phyloP scores from a whole-genome alignment of 2,329 filamentous ascomycete species.

The Elsinoe ampelina region DNA sequence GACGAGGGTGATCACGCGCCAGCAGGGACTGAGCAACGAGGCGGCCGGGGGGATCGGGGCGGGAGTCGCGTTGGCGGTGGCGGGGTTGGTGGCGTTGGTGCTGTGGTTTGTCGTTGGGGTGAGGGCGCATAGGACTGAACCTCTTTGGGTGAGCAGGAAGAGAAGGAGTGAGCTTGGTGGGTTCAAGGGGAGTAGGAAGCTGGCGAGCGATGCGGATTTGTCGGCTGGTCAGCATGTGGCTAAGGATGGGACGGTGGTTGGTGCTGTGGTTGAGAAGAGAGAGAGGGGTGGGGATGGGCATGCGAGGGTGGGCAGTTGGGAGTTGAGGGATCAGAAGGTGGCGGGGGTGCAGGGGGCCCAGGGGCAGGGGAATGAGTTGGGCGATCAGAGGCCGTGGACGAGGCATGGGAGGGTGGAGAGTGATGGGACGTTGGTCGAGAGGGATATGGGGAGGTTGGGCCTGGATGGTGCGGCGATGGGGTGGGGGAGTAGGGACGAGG shows the following conservation, averaged over 20 bases:
- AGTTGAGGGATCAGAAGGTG: slow-evolving; percentile 33
- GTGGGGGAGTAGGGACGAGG: slow-evolving; percentile 11
- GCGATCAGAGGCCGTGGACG: slow-evolving; percentile 12
- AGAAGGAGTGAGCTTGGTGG: slow-evolving; percentile 38
- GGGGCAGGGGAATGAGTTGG: slow-evolving; percentile 23
- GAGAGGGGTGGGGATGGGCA: slow-evolving; percentile 34
- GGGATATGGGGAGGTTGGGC: slow-evolving; percentile 8
- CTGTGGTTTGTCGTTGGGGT: slow-evolving; percentile 38
- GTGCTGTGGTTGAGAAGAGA: slow-evolving; percentile 25
- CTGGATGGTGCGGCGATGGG: slow-evolving; percentile 11
- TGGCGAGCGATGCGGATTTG: slow-evolving; percentile 47
- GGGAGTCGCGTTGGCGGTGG: slow-evolving; percentile 40
- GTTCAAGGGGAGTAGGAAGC: slow-evolving; percentile 47
- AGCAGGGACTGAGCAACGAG: neutral
- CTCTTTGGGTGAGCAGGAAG: slow-evolving; percentile 17
- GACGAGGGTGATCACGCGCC: neutral
- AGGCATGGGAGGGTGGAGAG: slow-evolving; percentile 6
- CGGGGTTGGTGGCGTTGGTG: slow-evolving; percentile 33
- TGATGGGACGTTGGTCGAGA: slow-evolving; percentile 7
- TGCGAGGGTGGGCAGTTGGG: slow-evolving; percentile 47
- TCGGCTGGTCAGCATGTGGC: slow-evolving; percentile 30
- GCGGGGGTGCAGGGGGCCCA: slow-evolving; percentile 8
- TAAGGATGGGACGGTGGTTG: slow-evolving; percentile 30
- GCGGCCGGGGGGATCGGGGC: slow-evolving; percentile 48
- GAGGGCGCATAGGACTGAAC: slow-evolving; percentile 33